Percentiles rank a stretch among this genome's conserved stretches.
Conservation (phyloP, 2,329 filamentous ascomycete species). For the Colletotrichum simmondsii region DNA sequence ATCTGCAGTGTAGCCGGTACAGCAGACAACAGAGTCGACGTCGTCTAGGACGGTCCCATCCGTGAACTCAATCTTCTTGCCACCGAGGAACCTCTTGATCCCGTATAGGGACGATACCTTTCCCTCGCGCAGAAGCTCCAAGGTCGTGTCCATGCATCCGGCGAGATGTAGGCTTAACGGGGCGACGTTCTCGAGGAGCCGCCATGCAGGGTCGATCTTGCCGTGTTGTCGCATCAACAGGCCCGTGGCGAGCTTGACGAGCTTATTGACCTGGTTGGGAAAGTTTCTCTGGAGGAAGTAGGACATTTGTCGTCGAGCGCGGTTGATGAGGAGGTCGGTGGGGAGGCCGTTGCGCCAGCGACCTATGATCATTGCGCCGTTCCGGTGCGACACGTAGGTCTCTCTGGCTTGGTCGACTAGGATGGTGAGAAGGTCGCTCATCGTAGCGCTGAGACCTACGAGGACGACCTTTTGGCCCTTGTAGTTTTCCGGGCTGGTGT, state of each 20-base stretch:
- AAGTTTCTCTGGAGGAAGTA: constrained; percentile 40
- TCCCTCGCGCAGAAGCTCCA: constrained; percentile 40
- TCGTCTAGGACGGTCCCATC: constrained; percentile 41
- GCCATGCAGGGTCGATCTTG: constrained; percentile 44
- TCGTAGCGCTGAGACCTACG: constrained; percentile 54
- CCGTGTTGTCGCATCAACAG: constrained; percentile 29
- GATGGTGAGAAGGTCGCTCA: constrained; percentile 47
- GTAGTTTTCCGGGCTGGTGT: constrained; percentile 44
- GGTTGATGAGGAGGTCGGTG: constrained; percentile 46
- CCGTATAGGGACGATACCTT: constrained; percentile 41
- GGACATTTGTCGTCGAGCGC: constrained; percentile 43
- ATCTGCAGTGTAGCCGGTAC: constrained; percentile 42
- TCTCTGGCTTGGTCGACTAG: constrained; percentile 48
- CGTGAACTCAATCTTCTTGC: constrained; percentile 38
- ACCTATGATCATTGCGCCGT: constrained; percentile 49
- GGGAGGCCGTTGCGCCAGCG: constrained; percentile 46
- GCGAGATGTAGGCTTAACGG: constrained; percentile 37
- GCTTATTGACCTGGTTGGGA: constrained; percentile 19
- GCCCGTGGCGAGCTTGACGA: constrained; percentile 21
- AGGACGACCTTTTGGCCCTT: constrained; percentile 54
- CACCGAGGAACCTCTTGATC: constrained; percentile 39
- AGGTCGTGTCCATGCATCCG: constrained; percentile 40
- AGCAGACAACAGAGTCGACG: constrained; percentile 42
- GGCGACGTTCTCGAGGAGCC: constrained; percentile 35
- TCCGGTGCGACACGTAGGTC: constrained; percentile 54